Conservation (phyloP, 108 stramenopile genomes). For the Mediolabrus comicus region DNA sequence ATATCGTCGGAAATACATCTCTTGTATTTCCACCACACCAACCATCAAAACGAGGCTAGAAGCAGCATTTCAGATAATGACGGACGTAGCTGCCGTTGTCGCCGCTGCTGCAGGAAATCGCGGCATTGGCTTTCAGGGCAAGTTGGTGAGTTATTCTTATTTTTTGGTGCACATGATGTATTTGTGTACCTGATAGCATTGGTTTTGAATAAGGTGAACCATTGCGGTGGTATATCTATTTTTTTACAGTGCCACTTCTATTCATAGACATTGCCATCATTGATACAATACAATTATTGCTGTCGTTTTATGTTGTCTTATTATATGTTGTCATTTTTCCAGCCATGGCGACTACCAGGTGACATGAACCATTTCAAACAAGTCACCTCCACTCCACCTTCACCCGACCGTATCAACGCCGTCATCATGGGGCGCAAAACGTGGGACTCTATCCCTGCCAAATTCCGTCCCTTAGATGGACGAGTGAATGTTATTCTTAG, state of each 20-base stretch:
- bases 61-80: slow-evolving; percentile 55
- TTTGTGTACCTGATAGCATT: background rate
- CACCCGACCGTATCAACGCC: slow-evolving; percentile 77
- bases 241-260: too few species aligned
- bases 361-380: slow-evolving; percentile 85
- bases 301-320: background rate
- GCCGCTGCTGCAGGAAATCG: slow-evolving; percentile 59
- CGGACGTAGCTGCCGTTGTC: slow-evolving; percentile 67
- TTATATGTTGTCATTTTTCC: slow-evolving; percentile 1
- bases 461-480: slow-evolving; percentile 90
- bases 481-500: slow-evolving; percentile 94
- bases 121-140: slow-evolving; percentile 68
- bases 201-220: background rate
- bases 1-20: slow-evolving; percentile 2
- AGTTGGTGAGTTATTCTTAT: slow-evolving; percentile 54
- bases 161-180: background rate
- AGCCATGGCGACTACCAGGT: slow-evolving; percentile 79
- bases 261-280: background rate
- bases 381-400: slow-evolving; percentile 59
- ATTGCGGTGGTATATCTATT: too few species aligned
- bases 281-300: too few species aligned
- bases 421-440: slow-evolving; percentile 99
- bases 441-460: slow-evolving; percentile 94
- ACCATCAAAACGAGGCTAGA: slow-evolving; percentile 45
- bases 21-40: slow-evolving; percentile 11